Evolutionary conservation across 23 red algal genomes (phyloP), one percentile per base, ranked within the genome.

Genomic region (Agarophyton chilense): DNA sequence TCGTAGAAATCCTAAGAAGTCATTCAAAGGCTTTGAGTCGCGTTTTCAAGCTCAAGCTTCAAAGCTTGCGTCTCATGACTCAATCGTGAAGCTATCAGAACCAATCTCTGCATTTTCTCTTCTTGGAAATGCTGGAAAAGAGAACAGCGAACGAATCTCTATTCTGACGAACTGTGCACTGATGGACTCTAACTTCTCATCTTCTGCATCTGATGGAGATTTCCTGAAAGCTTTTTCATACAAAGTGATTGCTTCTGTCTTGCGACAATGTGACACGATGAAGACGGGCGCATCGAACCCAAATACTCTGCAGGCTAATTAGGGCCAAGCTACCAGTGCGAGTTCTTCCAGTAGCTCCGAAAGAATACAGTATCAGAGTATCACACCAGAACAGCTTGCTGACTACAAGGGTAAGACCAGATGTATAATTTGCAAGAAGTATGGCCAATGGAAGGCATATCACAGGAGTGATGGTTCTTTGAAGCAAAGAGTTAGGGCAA

Each of bases 31-130:
- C 82, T 86, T 73, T 36, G 62, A 86, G 47, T 36, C 44, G 26
- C 4, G 82, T 5, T 86, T 86, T 66, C 44, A 62, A 18, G 82
- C 82, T 34, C 63, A 71, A 31, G 82, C 73, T 53, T 49, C 82
- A 0, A 72, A 52, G 26, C 33, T 73, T 9, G 73, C 72, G 28
- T 34, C 63, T 11, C 31, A 36, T n/a, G 24, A 24, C 24, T 43
- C 61, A 40, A 31, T 24, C 10, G 68, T 63, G 2, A 68, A 57
- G 31, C 82, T 86, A 17, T 66, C 63, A 4, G 45, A 86, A 42
- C 36, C 44, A 62, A 24, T 86, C 21, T 2, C 47, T 52, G 82
- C 82, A n/a, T 66, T 73, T 14, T 33, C 68, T 29, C n/a, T 73
- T 29, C 63, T 73, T 9, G 44, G 42, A 32, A 73, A 86, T 56